Base-by-base conservation (phyloP, 192 early-diverging fungal species). In the Physocladia obscura region DNA sequence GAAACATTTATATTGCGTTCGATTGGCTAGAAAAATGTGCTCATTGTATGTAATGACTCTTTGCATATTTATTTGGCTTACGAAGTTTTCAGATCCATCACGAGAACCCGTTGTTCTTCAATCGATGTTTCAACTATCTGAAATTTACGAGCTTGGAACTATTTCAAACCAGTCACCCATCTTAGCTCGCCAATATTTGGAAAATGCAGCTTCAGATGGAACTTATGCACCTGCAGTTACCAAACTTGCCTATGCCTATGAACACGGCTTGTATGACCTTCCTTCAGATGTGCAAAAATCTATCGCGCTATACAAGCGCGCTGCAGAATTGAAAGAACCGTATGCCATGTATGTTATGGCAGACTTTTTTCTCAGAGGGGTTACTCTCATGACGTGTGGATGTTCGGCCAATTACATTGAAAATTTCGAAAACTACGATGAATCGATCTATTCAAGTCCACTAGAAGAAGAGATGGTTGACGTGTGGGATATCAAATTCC, bases 331-430 rank as follows among this genome's bases (percentile, higher is more conserved):
- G 11, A 58, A 59, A 35, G 69, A 72, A n/a, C 32, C 83, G 24
- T 89, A 93, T 52, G 89, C 92, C 26, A 85, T 91, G 82, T 87
- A 94, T 77, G 90, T 87, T 24, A 77, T 98, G 15, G 88, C 89
- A 32, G 91, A 89, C 11, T 93, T 92, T 87, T 93, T 92, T 67
- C 73, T 95, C 24, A 84, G 83, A 27, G 94, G 94, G 44, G 78
- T 87, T 3, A 86, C 89, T 24, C 34, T 65, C 1, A 52, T 65
- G 26, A 49, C 49, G 19, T 65, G 63, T 31, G 47, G 31, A 19
- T 65, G 63, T 24, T 17, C 47, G 5, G 37, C 24, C 1, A 1
- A 0, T 1, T 4, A 36, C 35, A 17, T 27, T 6, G 61, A 62
- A 1, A 22, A 6, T 29, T 21, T 26, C 24, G 49, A 26, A 44